phyloP scores from a whole-genome alignment of 1,284 basidiomycete genomes.

The Fomitopsis palustris region DNA sequence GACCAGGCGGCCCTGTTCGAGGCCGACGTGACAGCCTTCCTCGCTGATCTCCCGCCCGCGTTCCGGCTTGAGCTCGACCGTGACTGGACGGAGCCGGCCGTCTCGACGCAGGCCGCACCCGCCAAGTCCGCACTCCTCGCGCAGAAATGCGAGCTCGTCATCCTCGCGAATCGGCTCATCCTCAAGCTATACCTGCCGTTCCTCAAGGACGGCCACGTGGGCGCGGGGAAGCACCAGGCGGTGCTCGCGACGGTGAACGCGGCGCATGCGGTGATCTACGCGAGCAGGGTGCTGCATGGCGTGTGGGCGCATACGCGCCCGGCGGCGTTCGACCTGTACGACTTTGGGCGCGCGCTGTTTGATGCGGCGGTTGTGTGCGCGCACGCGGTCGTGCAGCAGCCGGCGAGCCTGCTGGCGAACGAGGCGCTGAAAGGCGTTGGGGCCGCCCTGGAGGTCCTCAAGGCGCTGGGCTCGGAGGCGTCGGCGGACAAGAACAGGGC shows the following conservation, averaged over 20 bases:
- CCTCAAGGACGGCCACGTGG: constrained; percentile 35
- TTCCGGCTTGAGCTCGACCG: constrained; percentile 36
- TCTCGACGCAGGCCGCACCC: constrained; percentile 14
- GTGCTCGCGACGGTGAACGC: constrained; percentile 55
- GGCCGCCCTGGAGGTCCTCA: constrained; percentile 40
- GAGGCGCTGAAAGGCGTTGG: constrained; percentile 47
- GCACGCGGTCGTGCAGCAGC: constrained; percentile 52
- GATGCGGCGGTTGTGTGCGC: constrained; percentile 62
- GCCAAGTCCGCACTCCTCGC: constrained; percentile 31
- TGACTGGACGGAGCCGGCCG: constrained; percentile 22
- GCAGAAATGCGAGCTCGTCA: constrained; percentile 55
- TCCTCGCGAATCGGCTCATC: constrained; percentile 55
- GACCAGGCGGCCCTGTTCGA: constrained; percentile 59
- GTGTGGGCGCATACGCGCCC: constrained; percentile 37
- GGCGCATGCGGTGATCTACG: constrained; percentile 54
- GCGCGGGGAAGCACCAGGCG: constrained; percentile 39
- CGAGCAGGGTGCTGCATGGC: constrained; percentile 39
- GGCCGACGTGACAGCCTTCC: constrained; percentile 50
- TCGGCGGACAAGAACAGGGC: constrained; percentile 19
- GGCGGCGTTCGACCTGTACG: constrained; percentile 55
- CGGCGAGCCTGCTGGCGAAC: constrained; percentile 41
- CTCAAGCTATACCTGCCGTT: constrained; percentile 68
- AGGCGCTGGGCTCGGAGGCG: constrained; percentile 12
- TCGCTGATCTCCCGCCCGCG: constrained; percentile 43
- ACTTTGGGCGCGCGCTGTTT: constrained; percentile 55